Base-by-base conservation (phyloP, 305 asterid species). In the Fraxinus greggii region DNA sequence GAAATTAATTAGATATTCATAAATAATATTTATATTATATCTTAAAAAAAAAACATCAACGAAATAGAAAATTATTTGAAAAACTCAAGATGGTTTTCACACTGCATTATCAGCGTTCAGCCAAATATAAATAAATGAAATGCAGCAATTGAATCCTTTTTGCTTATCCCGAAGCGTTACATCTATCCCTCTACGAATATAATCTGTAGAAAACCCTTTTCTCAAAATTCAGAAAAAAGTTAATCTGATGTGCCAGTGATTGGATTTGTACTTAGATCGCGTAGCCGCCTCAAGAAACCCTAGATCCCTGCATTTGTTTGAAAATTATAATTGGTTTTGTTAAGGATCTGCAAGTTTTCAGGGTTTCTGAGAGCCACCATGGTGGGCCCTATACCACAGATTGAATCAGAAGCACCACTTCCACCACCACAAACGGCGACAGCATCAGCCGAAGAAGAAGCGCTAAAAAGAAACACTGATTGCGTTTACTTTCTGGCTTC, bases 401-500 rank as follows among this genome's bases (percentile, higher is more conserved):
- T 70, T 29, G 75, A 31, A 17, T 7, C 40, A 31, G 38, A 9
- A 29, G 40, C 75, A 29, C 21, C 10, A 67, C 75, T 15, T 8
- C 33, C 35, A 69, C 75, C 13, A 15, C 38, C 75, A 15, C 40
- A 69, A 40, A 28, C 40, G 24, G 38, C 42, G 12, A 31, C 75
- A 31, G 5, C 84, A 29, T 78, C 93, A 21, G 92, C 91, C 59
- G 97, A 92, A 76, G 98, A 94, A 75, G 97, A 94, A 87, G 94
- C 92, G 78, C 85, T 91, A 5, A 94, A 89, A 84, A 91, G 93
- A 79, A 94, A 92, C 86, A 94, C 97, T 72, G 98, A 94, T 88
- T 94, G 98, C 75, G 97, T 94, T 29, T 93, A 94, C 94, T 94
- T 93, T 90, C 97, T 94, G 0, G 98, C 98, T 17, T 94, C 98